Conservation (phyloP, 1,284 basidiomycete genomes). For the Fomitopsis schrenkii region DNA sequence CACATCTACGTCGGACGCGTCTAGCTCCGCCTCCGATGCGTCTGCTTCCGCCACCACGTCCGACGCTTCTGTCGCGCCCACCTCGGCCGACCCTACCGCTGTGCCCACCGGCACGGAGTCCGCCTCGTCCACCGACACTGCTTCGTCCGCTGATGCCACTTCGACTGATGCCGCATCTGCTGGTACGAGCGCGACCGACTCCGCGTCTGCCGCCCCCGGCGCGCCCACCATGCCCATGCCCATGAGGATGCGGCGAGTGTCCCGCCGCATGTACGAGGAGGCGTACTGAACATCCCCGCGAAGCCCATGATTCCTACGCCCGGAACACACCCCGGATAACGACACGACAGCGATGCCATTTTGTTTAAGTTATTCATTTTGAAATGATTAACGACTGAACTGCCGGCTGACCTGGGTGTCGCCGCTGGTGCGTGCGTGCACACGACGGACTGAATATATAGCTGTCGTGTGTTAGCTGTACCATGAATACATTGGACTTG, state of each 20-base stretch:
- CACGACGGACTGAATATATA: slow-evolving; percentile 1
- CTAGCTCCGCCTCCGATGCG: neutral
- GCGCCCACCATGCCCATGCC: neutral
- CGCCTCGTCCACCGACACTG: neutral
- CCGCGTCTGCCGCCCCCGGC: neutral
- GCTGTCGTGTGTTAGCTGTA: neutral
- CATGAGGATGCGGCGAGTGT: neutral
- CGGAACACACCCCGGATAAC: neutral
- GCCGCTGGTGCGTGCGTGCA: neutral
- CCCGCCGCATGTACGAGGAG: neutral
- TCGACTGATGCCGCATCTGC: neutral
- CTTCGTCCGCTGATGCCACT: neutral
- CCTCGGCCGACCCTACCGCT: neutral
- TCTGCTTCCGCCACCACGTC: neutral
- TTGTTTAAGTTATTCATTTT: neutral
- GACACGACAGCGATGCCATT: neutral
- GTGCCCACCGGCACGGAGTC: neutral
- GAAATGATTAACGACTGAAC: neutral
- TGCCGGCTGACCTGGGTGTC: neutral
- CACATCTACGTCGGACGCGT: neutral
- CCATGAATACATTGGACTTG: neutral
- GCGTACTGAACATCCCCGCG: neutral
- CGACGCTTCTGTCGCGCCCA: neutral
- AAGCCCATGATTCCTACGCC: neutral
- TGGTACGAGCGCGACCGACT: neutral